Evolutionary conservation across 2,329 filamentous ascomycete genomes (phyloP).

Genomic region (Lecanicillium sp.): DNA sequence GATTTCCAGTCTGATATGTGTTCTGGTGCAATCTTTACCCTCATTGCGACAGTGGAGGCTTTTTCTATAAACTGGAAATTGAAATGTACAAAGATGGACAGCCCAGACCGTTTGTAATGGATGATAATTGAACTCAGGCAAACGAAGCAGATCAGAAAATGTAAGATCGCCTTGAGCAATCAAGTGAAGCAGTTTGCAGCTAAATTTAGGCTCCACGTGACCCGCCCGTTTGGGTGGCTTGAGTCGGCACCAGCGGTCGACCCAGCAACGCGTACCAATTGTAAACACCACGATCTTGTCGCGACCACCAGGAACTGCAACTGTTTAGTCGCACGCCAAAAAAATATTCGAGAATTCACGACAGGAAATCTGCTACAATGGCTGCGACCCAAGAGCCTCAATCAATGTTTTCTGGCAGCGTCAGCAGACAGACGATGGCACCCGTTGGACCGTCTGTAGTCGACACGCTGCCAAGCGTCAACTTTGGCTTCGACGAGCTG

Average conservation of each 20-base stretch:
- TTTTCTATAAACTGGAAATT: no score
- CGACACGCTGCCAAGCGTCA: constrained; percentile 75
- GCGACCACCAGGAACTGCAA: not conserved
- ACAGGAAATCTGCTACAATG: constrained; percentile 28
- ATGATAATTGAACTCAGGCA: no score
- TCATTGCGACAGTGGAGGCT: constrained; percentile 20
- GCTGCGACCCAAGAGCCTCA: constrained; percentile 59
- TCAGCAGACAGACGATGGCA: constrained; percentile 48
- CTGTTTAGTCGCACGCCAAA: not conserved
- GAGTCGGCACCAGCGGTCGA: constrained; percentile 10
- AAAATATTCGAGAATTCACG: not conserved
- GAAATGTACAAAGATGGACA: no score
- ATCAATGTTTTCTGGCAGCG: constrained; percentile 56
- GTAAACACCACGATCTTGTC: constrained; percentile 4
- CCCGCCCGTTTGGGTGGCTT: not conserved
- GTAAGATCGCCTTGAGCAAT: constrained; percentile 13
- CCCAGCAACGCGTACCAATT: constrained; percentile 21
- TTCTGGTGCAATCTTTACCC: constrained; percentile 18
- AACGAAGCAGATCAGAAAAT: not conserved
- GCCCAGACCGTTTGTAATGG: no score
- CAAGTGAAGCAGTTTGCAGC: no score
- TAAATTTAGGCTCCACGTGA: constrained; percentile 7
- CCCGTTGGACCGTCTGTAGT: constrained; percentile 58
- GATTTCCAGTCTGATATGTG: constrained; percentile 20
- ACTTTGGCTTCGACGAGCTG: constrained; percentile 93